Evolutionary conservation across 805 yeast genomes (phyloP), one percentile per base, ranked within the genome.

Genomic region (Myxozyma kluyveri): DNA sequence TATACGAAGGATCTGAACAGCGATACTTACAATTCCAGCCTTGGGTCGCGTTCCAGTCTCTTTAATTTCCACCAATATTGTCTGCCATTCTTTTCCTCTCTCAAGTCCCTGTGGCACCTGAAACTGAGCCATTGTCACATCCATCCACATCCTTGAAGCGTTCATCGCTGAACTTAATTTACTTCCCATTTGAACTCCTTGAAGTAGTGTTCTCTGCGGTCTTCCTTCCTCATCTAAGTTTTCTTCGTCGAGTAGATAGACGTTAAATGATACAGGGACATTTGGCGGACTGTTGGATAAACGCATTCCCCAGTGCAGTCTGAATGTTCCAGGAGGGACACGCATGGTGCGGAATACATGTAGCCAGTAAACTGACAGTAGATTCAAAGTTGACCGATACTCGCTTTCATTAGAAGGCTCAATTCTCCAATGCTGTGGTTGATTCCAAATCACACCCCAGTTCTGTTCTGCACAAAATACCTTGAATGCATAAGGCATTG

Each of bases 401-500:
- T 42, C 48, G 17, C 44, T 42, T 19, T 37, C 50, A 17, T 35
- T 35, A 14, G 44, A 32, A 36, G 14, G 17, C 33, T 33, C 42
- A 33, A 35, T 14, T 22, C 12, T 18, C 55, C 37, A 41, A 39
- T 53, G 45, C 9, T 36, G 43, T 2, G 42, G 46, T 3, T 49
- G 40, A 14, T 44, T 42, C 60, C 60, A 56, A 19, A 56, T 54
- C 12, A 56, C 47, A 14, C 60, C 60, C 60, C 60, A 49, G 1
- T 41, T 42, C 14, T 33, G 48, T 22, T 44, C 47, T 3, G 47
- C 45, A 32, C 56, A 53, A 27, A 42, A 53, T 24, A 53, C 45
- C 17, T 45, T 39, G 56, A 54, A 53, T 26, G 51, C 56, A n/a
- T 31, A 38, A 17, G 33, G 35, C 41, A 49, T 33, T n/a, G 54